Conservation (phyloP, 139 green algal genomes). For the Micractinium sp. region DNA sequence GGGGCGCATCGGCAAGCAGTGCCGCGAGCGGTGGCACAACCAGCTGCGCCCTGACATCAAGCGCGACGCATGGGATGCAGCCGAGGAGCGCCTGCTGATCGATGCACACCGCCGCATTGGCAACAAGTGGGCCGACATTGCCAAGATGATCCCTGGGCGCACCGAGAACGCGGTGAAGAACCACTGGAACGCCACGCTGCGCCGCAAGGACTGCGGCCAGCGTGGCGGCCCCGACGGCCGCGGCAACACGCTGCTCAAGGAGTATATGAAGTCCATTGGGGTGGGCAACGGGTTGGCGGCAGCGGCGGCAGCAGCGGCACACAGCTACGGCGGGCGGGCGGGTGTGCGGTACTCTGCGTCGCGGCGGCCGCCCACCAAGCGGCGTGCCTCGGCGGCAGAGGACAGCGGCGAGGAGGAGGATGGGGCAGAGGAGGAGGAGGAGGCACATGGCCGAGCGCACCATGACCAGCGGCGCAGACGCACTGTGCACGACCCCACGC, state of each 20-base stretch:
- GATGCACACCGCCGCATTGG: constrained; percentile 52
- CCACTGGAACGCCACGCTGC: constrained; percentile 81
- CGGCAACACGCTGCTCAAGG: constrained; percentile 42
- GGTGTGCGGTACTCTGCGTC: not conserved
- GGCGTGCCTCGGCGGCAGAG: constrained; percentile 4
- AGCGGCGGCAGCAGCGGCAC: not conserved
- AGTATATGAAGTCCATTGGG: constrained; percentile 34
- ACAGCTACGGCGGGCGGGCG: not conserved
- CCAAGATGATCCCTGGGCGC: constrained; percentile 64
- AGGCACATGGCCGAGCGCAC: too few species aligned
- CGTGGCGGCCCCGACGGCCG: not conserved
- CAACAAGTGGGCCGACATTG: constrained; percentile 75
- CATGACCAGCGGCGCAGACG: too few species aligned
- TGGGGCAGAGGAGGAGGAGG: not conserved
- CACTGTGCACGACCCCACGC: too few species aligned
- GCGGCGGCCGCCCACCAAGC: not conserved
- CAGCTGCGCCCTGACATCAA: constrained; percentile 75
- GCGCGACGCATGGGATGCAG: constrained; percentile 66
- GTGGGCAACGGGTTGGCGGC: not conserved
- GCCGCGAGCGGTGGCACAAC: constrained; percentile 81
- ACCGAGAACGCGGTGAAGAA: constrained; percentile 90
- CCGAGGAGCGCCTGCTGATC: constrained; percentile 63
- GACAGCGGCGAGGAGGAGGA: not conserved
- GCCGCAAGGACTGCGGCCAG: constrained; percentile 39
- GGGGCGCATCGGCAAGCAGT: constrained; percentile 87